phyloP scores from a whole-genome alignment of 257 asterid genomes.

The Perilla frutescens region DNA sequence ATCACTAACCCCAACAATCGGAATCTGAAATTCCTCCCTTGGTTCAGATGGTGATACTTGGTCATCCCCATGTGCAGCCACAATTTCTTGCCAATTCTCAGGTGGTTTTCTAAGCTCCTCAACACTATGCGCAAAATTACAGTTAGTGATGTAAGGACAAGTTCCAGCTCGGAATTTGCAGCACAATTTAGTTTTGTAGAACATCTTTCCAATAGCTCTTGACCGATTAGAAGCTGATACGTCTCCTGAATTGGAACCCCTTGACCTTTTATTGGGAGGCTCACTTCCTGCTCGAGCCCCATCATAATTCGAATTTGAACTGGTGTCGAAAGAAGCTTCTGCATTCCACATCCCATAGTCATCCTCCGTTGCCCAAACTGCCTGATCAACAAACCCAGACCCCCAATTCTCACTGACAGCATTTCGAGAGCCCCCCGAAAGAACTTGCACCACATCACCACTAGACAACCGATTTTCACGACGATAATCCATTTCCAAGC shows the following conservation, averaged over 20 bases:
- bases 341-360: constrained; percentile 64
- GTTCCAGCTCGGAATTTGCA: constrained; percentile 80
- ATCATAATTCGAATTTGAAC: constrained; percentile 55
- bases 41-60: constrained; percentile 48
- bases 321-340: constrained; percentile 52
- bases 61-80: constrained; percentile 73
- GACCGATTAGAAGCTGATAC: constrained; percentile 49
- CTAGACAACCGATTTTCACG: constrained; percentile 51
- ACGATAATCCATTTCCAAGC: constrained; percentile 52
- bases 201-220: constrained; percentile 78
- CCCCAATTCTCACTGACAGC: constrained; percentile 62
- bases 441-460: constrained; percentile 64
- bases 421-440: constrained; percentile 48
- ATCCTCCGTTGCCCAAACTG: constrained; percentile 83
- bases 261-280: constrained; percentile 58
- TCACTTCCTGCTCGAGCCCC: constrained; percentile 59
- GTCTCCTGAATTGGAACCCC: constrained; percentile 58
- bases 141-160: constrained; percentile 75
- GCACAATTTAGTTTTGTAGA: constrained; percentile 73
- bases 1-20: constrained; percentile 63
- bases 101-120: constrained; percentile 80
- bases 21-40: constrained; percentile 78
- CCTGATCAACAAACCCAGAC: constrained; percentile 47
- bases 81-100: constrained; percentile 84
- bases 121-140: constrained; percentile 69